phyloP scores from a whole-genome alignment of 1,284 basidiomycete species.

The Ustilago loliicola region DNA sequence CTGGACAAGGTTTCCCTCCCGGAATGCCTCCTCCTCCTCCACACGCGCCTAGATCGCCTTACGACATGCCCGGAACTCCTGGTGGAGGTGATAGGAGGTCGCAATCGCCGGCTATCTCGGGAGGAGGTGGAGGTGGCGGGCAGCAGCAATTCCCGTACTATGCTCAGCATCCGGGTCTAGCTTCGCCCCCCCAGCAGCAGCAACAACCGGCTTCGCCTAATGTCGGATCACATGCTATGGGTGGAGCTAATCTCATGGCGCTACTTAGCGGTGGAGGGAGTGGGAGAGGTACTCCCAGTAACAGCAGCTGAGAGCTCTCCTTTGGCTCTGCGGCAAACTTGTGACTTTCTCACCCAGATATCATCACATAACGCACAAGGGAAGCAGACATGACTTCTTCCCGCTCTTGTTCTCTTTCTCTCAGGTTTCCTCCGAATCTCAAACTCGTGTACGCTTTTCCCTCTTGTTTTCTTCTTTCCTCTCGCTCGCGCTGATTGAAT shows the following conservation, averaged over 20 bases:
- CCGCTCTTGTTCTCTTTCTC: neutral
- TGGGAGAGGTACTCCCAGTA: conserved; percentile 35
- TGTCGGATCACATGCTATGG: conserved; percentile 43
- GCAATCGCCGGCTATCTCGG: conserved; percentile 12
- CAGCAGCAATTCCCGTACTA: conserved; percentile 39
- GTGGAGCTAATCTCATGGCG: conserved; percentile 56
- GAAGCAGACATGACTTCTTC: neutral
- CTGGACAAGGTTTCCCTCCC: conserved; percentile 38
- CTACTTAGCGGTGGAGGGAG: conserved; percentile 34
- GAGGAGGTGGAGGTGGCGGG: neutral
- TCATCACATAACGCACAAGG: neutral
- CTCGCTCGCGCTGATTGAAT: neutral
- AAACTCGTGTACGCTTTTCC: neutral
- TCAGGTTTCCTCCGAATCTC: neutral
- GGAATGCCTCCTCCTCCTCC: conserved; percentile 29
- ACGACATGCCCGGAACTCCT: conserved; percentile 32
- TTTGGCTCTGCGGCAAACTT: no score
- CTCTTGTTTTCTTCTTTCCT: neutral
- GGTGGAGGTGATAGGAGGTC: conserved; percentile 13
- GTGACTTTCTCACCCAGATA: no score
- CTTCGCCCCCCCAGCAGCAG: conserved; percentile 14
- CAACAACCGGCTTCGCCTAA: conserved; percentile 7
- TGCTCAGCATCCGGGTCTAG: conserved; percentile 16
- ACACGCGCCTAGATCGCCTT: conserved; percentile 25
- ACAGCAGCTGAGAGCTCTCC: conserved; percentile 8